These are phyloP conservation scores for Metschnikowia sp. DNA, from an alignment of 805 yeast genomes.

Conservation along the genomic window DNA sequence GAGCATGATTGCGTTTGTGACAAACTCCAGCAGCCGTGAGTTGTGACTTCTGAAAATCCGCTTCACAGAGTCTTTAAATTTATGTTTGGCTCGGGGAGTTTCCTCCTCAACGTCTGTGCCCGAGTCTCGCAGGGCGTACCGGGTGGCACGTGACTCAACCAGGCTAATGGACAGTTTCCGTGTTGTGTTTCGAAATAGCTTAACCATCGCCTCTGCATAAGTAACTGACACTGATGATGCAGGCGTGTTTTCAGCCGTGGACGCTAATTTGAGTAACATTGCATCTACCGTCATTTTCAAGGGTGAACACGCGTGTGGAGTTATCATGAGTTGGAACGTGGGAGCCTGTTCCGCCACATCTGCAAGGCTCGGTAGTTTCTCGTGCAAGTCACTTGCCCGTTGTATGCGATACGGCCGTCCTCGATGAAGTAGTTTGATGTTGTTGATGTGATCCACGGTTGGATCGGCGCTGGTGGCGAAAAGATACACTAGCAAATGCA, in stretches of 20 bases:
- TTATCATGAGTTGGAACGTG: constrained; percentile 15
- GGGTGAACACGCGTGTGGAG: constrained; percentile 5
- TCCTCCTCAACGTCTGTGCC: constrained; percentile 13
- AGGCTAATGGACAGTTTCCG: constrained; percentile 9
- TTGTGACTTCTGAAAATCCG: constrained; percentile 6
- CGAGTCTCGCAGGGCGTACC: constrained; percentile 12
- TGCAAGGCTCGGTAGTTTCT: constrained; percentile 5
- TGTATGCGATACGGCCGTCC: constrained; percentile 14
- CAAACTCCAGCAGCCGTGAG: not conserved
- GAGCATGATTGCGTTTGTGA: too few relatives aligned
- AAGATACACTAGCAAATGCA: constrained; percentile 15
- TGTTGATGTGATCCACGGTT: constrained; percentile 5
- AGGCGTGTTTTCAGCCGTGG: not conserved
- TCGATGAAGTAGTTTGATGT: constrained; percentile 15
- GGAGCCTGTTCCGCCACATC: constrained; percentile 7
- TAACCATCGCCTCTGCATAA: constrained; percentile 17
- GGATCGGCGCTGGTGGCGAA: constrained; percentile 6
- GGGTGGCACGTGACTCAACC: constrained; percentile 2
- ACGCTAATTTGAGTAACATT: not conserved
- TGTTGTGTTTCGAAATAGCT: constrained; percentile 8
- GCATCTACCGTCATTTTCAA: constrained; percentile 1
- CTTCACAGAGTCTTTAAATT: constrained; percentile 4
- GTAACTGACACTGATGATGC: constrained; percentile 13
- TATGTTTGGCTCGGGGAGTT: not conserved
- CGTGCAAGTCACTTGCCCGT: constrained; percentile 7